These are phyloP conservation scores for Penicillium occitanis DNA, from an alignment of 2,329 filamentous ascomycete species.

Conservation along the genomic window DNA sequence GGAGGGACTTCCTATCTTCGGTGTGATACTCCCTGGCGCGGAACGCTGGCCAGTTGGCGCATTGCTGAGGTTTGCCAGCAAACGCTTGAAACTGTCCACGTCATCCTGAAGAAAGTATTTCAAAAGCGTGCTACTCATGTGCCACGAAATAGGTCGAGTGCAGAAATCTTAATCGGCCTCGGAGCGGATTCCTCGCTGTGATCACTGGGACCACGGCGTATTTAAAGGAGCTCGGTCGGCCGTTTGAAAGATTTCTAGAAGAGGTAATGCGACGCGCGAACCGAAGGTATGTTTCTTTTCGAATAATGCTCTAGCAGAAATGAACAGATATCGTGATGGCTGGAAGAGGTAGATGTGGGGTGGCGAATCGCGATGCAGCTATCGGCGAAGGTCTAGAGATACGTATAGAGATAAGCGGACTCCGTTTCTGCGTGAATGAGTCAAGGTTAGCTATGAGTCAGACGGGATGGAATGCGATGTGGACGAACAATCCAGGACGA, in stretches of 20 bases:
- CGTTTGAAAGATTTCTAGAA: constrained; percentile 20
- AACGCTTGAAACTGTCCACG: constrained; percentile 88
- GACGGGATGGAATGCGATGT: background rate
- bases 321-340: background rate
- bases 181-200: constrained; percentile 79
- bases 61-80: constrained; percentile 72
- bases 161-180: constrained; percentile 52
- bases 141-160: constrained; percentile 42
- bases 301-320: too few species aligned
- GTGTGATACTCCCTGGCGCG: constrained; percentile 27
- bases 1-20: constrained; percentile 34
- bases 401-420: constrained; percentile 1
- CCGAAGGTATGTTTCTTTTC: too few species aligned
- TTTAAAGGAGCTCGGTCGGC: constrained; percentile 69
- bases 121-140: constrained; percentile 97
- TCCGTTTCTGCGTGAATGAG: constrained; percentile 2
- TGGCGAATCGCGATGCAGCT: constrained; percentile 23
- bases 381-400: constrained; percentile 10
- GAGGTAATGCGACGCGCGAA: background rate
- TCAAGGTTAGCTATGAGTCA: background rate
- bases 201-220: constrained; percentile 82
- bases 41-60: constrained; percentile 37
- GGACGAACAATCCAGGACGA: background rate
- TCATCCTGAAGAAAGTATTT: constrained; percentile 96
- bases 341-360: constrained; percentile 16